Evolutionary conservation across 2,329 filamentous ascomycete species (phyloP).

Genomic region (Beauveria varroae): DNA sequence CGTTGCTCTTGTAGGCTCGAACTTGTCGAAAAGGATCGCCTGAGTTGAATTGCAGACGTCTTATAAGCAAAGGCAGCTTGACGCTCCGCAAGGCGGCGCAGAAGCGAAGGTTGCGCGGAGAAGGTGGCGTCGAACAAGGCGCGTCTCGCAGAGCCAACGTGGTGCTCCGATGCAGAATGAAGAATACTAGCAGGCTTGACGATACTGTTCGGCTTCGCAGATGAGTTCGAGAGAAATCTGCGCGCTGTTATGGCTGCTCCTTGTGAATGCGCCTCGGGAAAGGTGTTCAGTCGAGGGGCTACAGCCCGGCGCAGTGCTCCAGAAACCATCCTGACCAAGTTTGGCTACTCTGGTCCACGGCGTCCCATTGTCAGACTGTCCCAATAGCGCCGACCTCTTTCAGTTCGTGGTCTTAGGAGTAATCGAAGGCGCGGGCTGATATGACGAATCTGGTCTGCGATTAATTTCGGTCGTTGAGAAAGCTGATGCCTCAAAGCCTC

Average conservation of each 20-base stretch:
- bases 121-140: not conserved
- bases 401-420: too few relatives aligned
- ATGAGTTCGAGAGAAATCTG: not conserved
- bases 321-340: conserved; percentile 37
- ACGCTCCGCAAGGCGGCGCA: not conserved
- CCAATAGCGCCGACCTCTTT: not conserved
- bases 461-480: not conserved
- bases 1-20: not conserved
- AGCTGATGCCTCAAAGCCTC: not conserved
- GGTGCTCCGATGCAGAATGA: not conserved
- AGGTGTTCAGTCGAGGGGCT: conserved; percentile 37
- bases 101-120: not conserved
- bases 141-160: not conserved
- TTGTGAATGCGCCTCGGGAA: conserved; percentile 19
- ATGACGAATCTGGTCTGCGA: not conserved
- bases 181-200: not conserved
- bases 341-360: conserved; percentile 12
- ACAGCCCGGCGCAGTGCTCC: conserved; percentile 42
- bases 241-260: conserved; percentile 16
- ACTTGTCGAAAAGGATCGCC: not conserved
- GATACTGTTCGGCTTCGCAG: not conserved
- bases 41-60: not conserved
- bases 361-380: conserved; percentile 4
- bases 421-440: not conserved
- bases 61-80: not conserved